phyloP scores from a whole-genome alignment of 148 eudicot species.

The Silene conica region DNA sequence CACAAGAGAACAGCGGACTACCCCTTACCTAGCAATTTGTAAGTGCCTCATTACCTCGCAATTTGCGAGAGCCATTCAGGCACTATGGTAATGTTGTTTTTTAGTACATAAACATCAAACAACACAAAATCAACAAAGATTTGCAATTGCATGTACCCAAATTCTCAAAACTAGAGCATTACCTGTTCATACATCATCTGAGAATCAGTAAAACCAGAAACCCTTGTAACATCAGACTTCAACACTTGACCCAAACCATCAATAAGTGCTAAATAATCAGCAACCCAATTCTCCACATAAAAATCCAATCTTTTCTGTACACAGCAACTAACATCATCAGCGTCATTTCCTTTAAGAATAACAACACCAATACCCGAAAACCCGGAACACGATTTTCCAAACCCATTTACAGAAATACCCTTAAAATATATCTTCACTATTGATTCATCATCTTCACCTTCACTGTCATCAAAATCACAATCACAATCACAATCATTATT shows the following conservation, averaged over 20 bases:
- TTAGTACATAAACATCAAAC: not conserved
- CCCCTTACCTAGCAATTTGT: too few relatives aligned
- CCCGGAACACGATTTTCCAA: constrained; percentile 48
- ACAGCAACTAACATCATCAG: constrained; percentile 28
- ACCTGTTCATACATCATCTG: constrained; percentile 62
- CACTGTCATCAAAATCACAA: too few relatives aligned
- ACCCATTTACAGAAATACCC: constrained; percentile 49
- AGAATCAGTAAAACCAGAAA: constrained; percentile 61
- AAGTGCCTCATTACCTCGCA: too few relatives aligned
- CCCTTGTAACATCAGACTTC: constrained; percentile 31
- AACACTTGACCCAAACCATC: constrained; percentile 63
- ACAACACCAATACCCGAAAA: constrained; percentile 76
- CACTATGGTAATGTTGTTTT: too few relatives aligned
- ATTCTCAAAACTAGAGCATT: too few relatives aligned
- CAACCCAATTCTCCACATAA: constrained; percentile 61
- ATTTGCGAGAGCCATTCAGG: too few relatives aligned
- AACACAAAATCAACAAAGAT: not conserved
- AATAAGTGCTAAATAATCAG: constrained; percentile 69
- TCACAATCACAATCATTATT: constrained; percentile 49
- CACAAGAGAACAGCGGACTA: too few relatives aligned
- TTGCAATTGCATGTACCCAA: not conserved
- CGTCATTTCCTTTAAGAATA: constrained; percentile 18
- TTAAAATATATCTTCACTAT: constrained; percentile 56
- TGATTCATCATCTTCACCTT: constrained; percentile 35
- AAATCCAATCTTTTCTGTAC: constrained; percentile 85